A percentile compares a stretch with the other conserved stretches of the same genome.
Conservation (phyloP, 306 rosid genomes). For the Herpetospermum pedunculosum region DNA sequence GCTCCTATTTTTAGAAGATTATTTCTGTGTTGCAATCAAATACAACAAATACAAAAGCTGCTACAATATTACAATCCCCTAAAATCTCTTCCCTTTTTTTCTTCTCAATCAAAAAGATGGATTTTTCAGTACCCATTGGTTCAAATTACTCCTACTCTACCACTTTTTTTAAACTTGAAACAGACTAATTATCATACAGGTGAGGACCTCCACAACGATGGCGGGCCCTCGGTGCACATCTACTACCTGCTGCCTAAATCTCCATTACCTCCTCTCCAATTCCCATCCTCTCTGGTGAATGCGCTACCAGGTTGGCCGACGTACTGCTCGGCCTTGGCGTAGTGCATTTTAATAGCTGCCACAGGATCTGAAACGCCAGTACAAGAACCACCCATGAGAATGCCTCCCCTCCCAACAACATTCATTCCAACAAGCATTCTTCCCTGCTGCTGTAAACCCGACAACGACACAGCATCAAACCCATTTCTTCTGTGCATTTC, state of each 20-base stretch:
- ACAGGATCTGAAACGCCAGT: constrained; percentile 74
- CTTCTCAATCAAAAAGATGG: constrained; percentile 4
- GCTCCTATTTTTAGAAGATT: constrained; percentile 40
- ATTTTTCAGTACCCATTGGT: constrained; percentile 9
- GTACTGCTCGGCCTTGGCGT: constrained; percentile 53
- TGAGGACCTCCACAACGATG: background rate
- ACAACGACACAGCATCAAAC: constrained; percentile 46
- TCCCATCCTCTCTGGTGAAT: constrained; percentile 46
- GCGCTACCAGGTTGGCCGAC: constrained; percentile 49
- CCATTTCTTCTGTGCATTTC: constrained; percentile 63
- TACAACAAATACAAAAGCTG: constrained; percentile 56
- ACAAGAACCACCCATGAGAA: constrained; percentile 57
- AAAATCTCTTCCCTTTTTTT: constrained; percentile 25
- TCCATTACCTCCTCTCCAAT: constrained; percentile 50
- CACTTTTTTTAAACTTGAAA: background rate
- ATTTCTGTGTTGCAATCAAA: constrained; percentile 75
- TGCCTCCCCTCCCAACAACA: constrained; percentile 60
- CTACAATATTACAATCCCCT: constrained; percentile 66
- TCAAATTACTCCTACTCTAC: background rate
- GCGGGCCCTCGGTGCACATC: constrained; percentile 12
- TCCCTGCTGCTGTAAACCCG: constrained; percentile 71
- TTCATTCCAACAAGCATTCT: constrained; percentile 64
- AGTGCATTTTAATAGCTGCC: constrained; percentile 87
- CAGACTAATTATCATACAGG: constrained; percentile 8
- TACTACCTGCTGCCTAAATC: constrained; percentile 56